Base-by-base conservation (phyloP, 176 grass and related monocot genomes). In the Oryza nivara region DNA sequence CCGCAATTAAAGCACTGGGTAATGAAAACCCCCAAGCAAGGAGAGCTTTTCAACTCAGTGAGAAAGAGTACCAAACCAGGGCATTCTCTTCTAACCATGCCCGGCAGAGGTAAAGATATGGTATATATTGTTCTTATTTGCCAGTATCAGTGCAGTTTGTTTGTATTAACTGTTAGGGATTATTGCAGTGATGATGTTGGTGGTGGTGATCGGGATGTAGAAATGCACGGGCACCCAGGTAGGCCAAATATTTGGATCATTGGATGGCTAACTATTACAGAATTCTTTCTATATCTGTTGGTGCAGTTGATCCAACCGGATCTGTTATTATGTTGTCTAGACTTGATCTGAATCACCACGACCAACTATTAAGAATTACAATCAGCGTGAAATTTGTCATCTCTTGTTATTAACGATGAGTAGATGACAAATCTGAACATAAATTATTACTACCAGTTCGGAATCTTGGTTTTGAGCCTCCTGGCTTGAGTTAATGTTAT, bases 1-100 rank as follows among this genome's bases (percentile, higher is more conserved):
- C 93, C 0, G 92, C 93, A 78, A 86, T 90, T 86, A 89, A 83
- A 80, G 86, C 66, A 19, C 73, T 96, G 78, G 80, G 90, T 56
- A 86, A 85, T 86, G 96, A 92, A 84, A 96, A 88, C 14, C 76
- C 76, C 35, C 84, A 86, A 84, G 89, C 88, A 69, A 89, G 79
- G 87, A 92, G 87, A 79, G 78, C 73, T 19, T 96, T 99, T 75
- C 66, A 54, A 77, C 80, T 87, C 20, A 94, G 51, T 32, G 89
- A 94, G 60, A 85, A 64, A 92, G 86, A 94, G 77, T 81, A 61
- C 64, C 77, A 77, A 89, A 87, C 19, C 76, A 92, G 89, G 40
- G 43, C 73, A 76, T 70, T 88, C 48, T 68, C 74, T 76, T 84
- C 89, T 70, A 92, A 89, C 73, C 56, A 77, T 89, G 86, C 82